Base-by-base conservation (phyloP, 306 rosid genomes). In the Abrus precatorius region DNA sequence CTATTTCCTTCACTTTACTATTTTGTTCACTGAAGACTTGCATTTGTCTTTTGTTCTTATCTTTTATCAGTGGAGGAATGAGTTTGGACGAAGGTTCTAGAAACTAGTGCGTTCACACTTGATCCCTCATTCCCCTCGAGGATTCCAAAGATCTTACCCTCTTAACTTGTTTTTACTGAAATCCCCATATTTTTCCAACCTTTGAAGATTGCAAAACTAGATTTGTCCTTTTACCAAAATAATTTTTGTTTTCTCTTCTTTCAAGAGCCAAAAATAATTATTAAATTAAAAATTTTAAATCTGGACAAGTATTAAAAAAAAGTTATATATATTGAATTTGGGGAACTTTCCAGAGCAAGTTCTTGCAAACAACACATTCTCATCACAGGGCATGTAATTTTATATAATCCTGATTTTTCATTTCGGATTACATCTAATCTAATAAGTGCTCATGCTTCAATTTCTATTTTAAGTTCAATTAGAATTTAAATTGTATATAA, bases 351-450 rank as follows among this genome's bases (percentile, higher is more conserved):
- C 44, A 9, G 6, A 40, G 5, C 56, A 7, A 4, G 41, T 72
- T 40, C 29, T 55, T 56, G 49, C 62, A 7, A 20, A 36, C 11
- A 33, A 44, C 28, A n/a, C 29, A 62, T 75, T 75, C 48, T 56
- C 28, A 9, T 56, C 57, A 68, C 76, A 8, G 28, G n/a, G 74
- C 50, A 40, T 69, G 62, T 41, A 60, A 36, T 76, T 53, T 66
- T 63, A 27, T 34, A 43, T 41, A 14, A 66, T 66, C 33, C 2
- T 43, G 7, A 30, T 43, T 66, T 65, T 28, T 62, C 55, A 10
- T 33, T 28, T 49, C 45, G 33, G 45, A 27, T 49, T 72, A 13
- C 33, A 0, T 73, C 30, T 33, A 14, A 13, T 27, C 6, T 44
- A 7, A 49, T 11, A 40, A 38, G 47, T 66, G 8, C 52, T 3